Conservation (phyloP, 805 yeast species). For the Starmerella stellata region DNA sequence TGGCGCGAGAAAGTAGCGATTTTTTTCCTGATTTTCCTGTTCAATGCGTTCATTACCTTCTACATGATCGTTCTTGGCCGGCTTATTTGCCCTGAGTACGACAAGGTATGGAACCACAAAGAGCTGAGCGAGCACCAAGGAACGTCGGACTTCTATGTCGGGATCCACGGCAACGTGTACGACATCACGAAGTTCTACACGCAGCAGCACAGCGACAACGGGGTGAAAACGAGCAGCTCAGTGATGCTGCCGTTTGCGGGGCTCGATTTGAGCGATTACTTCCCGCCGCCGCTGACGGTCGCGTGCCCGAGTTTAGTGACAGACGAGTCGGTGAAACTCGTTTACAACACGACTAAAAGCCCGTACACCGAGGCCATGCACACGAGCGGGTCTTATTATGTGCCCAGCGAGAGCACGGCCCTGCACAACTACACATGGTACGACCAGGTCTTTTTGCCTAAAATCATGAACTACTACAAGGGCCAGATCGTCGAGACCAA, state of each 20-base stretch:
- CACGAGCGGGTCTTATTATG: conserved; percentile 20
- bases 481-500: conserved; percentile 24
- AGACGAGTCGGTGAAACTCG: conserved; percentile 19
- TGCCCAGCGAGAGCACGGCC: conserved; percentile 19
- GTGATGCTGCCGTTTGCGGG: conserved; percentile 27
- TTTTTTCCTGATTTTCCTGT: conserved; percentile 22
- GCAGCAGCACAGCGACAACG: conserved; percentile 27
- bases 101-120: conserved; percentile 26
- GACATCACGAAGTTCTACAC: conserved; percentile 27
- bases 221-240: conserved; percentile 20
- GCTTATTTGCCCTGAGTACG: conserved; percentile 27
- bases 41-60: conserved; percentile 26
- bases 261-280: conserved; percentile 25
- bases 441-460: conserved; percentile 22
- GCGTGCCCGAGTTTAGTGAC: conserved; percentile 27
- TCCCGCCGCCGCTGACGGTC: conserved; percentile 26
- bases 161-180: conserved; percentile 26
- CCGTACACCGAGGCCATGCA: conserved; percentile 21
- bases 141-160: conserved; percentile 24
- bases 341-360: conserved; percentile 20
- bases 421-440: conserved; percentile 26
- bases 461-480: conserved; percentile 22
- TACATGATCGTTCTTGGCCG: conserved; percentile 27
- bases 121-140: conserved; percentile 25
- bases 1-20: conserved; percentile 28